phyloP scores from a whole-genome alignment of 2,329 filamentous ascomycete species.

The Cladosporium colombiae region DNA sequence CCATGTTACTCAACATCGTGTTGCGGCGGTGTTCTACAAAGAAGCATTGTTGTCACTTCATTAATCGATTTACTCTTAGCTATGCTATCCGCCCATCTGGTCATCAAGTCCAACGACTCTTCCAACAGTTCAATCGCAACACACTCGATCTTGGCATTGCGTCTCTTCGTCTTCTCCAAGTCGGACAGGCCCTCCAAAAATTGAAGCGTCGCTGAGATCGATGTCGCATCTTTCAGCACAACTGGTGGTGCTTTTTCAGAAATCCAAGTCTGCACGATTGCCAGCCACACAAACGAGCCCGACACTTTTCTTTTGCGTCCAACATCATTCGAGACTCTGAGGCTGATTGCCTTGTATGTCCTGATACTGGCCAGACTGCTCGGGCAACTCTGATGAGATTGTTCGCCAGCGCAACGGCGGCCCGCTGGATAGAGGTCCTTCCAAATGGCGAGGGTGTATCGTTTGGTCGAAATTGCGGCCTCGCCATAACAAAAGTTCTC shows the following conservation, averaged over 20 bases:
- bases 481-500: not conserved
- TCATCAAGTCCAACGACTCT: not conserved
- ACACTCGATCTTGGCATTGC: not conserved
- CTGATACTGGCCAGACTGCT: not conserved
- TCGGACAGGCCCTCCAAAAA: not conserved
- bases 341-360: not conserved
- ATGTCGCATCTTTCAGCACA: not conserved
- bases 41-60: too few relatives aligned
- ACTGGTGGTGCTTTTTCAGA: not conserved
- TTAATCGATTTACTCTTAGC: too few relatives aligned
- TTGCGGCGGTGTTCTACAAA: not conserved
- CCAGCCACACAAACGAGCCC: not conserved
- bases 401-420: not conserved
- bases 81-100: too few relatives aligned
- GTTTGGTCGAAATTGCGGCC: not conserved
- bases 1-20: too few relatives aligned
- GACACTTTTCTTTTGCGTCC: not conserved
- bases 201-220: not conserved
- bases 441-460: not conserved
- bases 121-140: not conserved
- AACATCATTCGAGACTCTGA: not conserved
- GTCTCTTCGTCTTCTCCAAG: not conserved
- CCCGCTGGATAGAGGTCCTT: not conserved
- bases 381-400: not conserved
- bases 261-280: not conserved